A percentile compares a stretch with the other conserved stretches of the same genome.
Evolutionary conservation across 2,329 filamentous ascomycete species (phyloP).

Genomic region (Elsinoe perseae): DNA sequence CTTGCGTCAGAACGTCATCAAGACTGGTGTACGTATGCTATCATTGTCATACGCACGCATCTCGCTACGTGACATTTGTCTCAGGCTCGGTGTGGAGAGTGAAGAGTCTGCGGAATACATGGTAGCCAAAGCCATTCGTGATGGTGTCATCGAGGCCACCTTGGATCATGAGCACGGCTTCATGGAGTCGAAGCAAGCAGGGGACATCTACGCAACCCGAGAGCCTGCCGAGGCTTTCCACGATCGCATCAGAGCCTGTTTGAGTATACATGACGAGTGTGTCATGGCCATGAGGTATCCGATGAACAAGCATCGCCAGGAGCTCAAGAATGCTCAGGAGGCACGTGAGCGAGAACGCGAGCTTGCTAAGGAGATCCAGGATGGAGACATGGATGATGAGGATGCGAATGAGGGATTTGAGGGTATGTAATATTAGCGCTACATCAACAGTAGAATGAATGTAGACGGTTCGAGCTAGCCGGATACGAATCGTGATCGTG

Average conservation of each 20-base stretch:
- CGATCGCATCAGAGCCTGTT: slow-evolving; percentile 85
- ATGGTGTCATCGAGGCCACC: slow-evolving; percentile 93
- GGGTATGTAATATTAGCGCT: slow-evolving; percentile 59
- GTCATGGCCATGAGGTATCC: slow-evolving; percentile 99
- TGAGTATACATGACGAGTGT: slow-evolving; percentile 91
- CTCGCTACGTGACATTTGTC: slow-evolving; percentile 92
- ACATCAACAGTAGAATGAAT: not conserved
- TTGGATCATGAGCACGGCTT: slow-evolving; percentile 90
- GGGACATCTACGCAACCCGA: slow-evolving; percentile 90
- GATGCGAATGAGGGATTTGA: slow-evolving; percentile 88
- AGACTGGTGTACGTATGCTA: slow-evolving; percentile 98
- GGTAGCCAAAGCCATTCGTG: slow-evolving; percentile 94
- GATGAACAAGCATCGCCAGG: slow-evolving; percentile 96
- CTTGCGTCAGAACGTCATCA: slow-evolving; percentile 96
- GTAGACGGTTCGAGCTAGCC: not conserved
- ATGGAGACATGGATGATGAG: slow-evolving; percentile 93
- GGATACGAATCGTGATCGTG: not conserved
- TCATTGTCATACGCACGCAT: slow-evolving; percentile 96
- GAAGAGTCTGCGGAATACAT: slow-evolving; percentile 99
- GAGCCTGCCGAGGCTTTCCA: slow-evolving; percentile 97
- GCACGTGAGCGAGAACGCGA: slow-evolving; percentile 94
- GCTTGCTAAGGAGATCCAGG: slow-evolving; percentile 97
- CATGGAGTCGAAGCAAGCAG: slow-evolving; percentile 97
- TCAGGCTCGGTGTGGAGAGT: slow-evolving; percentile 83
- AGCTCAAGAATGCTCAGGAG: slow-evolving; percentile 97